Evolutionary conservation across 2,329 filamentous ascomycete genomes (phyloP).

Genomic region (Aureobasidium musti): DNA sequence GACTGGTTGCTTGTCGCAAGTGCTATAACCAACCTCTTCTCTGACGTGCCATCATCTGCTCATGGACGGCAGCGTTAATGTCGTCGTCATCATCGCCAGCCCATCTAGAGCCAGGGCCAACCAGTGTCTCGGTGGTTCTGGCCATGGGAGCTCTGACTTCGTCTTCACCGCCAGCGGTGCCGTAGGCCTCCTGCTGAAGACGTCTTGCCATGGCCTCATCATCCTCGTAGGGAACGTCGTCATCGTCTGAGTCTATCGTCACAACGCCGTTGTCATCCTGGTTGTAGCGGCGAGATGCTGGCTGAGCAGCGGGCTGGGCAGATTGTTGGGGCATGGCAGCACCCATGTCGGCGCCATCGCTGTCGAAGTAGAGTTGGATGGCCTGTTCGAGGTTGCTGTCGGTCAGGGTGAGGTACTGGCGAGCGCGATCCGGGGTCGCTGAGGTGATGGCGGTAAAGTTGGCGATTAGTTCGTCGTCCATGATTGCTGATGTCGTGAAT

Average conservation of each 20-base stretch:
- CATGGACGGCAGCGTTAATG: slow-evolving; percentile 63
- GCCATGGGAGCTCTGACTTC: slow-evolving; percentile 87
- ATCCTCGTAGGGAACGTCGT: slow-evolving; percentile 66
- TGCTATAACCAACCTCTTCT: slow-evolving; percentile 35
- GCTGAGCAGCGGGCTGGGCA: slow-evolving; percentile 41
- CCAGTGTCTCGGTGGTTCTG: slow-evolving; percentile 85
- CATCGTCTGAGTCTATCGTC: slow-evolving; percentile 75
- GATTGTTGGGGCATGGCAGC: slow-evolving; percentile 40
- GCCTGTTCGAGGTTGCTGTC: slow-evolving; percentile 82
- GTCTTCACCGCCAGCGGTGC: slow-evolving; percentile 55
- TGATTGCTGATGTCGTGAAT: slow-evolving; percentile 18
- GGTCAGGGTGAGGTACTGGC: slow-evolving; percentile 81
- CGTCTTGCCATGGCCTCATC: slow-evolving; percentile 91
- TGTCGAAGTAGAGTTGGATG: slow-evolving; percentile 87
- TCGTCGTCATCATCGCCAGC: slow-evolving; percentile 50
- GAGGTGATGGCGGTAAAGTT: slow-evolving; percentile 83
- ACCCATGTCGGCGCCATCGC: slow-evolving; percentile 67
- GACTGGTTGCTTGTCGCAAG: slow-evolving; percentile 41
- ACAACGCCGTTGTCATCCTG: slow-evolving; percentile 65
- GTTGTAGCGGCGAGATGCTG: slow-evolving; percentile 42
- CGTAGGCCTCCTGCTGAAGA: slow-evolving; percentile 89
- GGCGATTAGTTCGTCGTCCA: slow-evolving; percentile 62
- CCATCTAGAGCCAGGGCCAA: slow-evolving; percentile 65
- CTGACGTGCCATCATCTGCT: slow-evolving; percentile 60
- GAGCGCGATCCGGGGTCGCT: slow-evolving; percentile 70